Evolutionary conservation across 2,329 filamentous ascomycete species (phyloP).

Genomic region (Pseudocercospora macadamiae): DNA sequence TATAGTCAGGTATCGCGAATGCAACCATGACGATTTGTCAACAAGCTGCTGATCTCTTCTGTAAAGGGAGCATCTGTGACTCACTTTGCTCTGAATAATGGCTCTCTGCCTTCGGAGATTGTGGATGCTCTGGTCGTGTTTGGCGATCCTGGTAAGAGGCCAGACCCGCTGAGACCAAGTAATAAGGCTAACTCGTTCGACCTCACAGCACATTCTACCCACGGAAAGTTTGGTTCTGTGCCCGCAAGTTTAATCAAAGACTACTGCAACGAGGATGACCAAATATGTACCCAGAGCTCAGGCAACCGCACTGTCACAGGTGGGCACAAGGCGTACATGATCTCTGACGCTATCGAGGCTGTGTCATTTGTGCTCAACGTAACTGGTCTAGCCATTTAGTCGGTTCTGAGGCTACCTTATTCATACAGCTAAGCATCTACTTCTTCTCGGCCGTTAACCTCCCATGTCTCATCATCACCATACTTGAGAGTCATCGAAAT

Average conservation of each 20-base stretch:
- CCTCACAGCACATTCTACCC: not conserved
- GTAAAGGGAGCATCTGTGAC: conserved; percentile 22
- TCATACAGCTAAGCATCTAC: too few relatives aligned
- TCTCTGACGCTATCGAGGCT: not conserved
- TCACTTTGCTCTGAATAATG: conserved; percentile 18
- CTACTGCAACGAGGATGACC: not conserved
- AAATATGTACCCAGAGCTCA: not conserved
- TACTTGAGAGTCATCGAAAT: conserved; percentile 26
- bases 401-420: too few relatives aligned
- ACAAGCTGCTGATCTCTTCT: too few relatives aligned
- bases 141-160: not conserved
- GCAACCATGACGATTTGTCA: not conserved
- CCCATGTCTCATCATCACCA: too few relatives aligned
- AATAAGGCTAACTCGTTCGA: not conserved
- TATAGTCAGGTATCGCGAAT: conserved; percentile 22
- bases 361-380: conserved; percentile 15
- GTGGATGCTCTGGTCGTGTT: not conserved
- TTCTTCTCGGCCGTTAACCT: too few relatives aligned
- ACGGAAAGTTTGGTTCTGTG: not conserved
- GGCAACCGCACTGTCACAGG: not conserved
- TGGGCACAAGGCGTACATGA: conserved; percentile 2
- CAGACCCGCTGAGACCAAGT: not conserved
- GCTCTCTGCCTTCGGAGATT: not conserved
- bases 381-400: too few relatives aligned
- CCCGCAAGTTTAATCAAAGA: not conserved